Evolutionary conservation across 1,284 basidiomycete species (phyloP), one percentile per base, ranked within the genome.

Genomic region (Ustilago nuda): DNA sequence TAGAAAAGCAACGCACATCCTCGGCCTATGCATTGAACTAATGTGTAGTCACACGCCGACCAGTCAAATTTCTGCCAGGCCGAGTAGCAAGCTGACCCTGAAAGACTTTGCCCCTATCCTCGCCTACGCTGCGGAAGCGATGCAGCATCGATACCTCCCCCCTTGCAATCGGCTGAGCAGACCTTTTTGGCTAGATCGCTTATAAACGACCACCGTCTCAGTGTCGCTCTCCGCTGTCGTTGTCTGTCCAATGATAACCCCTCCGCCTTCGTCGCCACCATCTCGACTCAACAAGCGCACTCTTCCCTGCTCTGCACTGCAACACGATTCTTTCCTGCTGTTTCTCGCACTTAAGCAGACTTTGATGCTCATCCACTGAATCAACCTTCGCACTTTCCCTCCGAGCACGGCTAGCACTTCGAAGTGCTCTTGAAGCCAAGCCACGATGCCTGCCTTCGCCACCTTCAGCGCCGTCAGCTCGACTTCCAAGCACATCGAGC

Each of bases 391-490:
- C 23, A 2, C 43, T 19, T 45, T 19, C 39, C 39, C 13, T 7
- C 12, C 39, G 39, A 41, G 15, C 17, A 41, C 13, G 2, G 0
- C 15, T 7, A 8, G n/a, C 43, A 19, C 7, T 19, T 19, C 19
- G n/a, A 11, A 11, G 43, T 32, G 23, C 48, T 50, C 12, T 17
- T 17, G 15, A 23, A 8, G 23, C n/a, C 27, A 23, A 8, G 23
- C n/a, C 27, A 48, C 27, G 0, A 75, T 75, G 72, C 67, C 67
- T 0, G 67, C 72, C 19, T 75, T 75, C 27, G 23, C 67, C 8
- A 48, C 67, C 9, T 61, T 61, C 32, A 55, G 58, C 52, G 46
- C 57, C 15, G 66, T 58, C 43, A 46, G 45, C 37, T 61, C 72
- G 52, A 15, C 61, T 9, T 43, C 45, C 41, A 62, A 55, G 30